Evolutionary conservation across 1,284 basidiomycete genomes (phyloP).

Genomic region (Austroboletus novae-zelandiae): DNA sequence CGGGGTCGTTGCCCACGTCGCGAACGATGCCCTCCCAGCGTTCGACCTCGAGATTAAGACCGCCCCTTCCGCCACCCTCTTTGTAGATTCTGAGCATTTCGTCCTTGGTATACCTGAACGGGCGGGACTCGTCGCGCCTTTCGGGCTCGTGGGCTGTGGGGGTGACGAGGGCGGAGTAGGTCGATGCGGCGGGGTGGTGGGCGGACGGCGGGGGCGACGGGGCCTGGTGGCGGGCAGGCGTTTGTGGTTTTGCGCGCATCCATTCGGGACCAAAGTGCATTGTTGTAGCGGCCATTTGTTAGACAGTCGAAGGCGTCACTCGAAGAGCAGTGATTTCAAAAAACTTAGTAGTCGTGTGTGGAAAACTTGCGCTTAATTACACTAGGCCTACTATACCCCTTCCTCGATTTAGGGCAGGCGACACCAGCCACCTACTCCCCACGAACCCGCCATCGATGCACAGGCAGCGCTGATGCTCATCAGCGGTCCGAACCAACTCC

Average conservation of each 20-base stretch:
- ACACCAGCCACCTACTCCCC: slow-evolving; percentile 18
- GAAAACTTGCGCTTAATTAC: slow-evolving; percentile 28
- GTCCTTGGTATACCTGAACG: slow-evolving; percentile 85
- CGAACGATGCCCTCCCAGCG: slow-evolving; percentile 83
- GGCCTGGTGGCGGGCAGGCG: slow-evolving; percentile 50
- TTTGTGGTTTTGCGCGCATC: slow-evolving; percentile 78
- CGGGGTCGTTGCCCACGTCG: slow-evolving; percentile 70
- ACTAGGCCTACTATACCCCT: slow-evolving; percentile 5
- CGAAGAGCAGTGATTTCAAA: slow-evolving; percentile 9
- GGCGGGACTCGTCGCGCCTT: slow-evolving; percentile 62
- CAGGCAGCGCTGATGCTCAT: slow-evolving; percentile 35
- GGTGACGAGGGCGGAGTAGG: slow-evolving; percentile 78
- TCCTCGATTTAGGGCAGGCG: slow-evolving; percentile 33
- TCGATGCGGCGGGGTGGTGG: slow-evolving; percentile 55
- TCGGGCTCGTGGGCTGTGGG: slow-evolving; percentile 52
- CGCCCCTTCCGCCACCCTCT: slow-evolving; percentile 70
- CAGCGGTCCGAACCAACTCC: background rate
- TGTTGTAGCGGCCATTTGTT: slow-evolving; percentile 66
- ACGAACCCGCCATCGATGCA: slow-evolving; percentile 32
- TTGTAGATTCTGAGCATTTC: slow-evolving; percentile 83
- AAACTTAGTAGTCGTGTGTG: slow-evolving; percentile 11
- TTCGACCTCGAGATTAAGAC: slow-evolving; percentile 82
- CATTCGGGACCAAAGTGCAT: slow-evolving; percentile 88
- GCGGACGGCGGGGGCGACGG: slow-evolving; percentile 56
- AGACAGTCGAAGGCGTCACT: slow-evolving; percentile 11